A percentile compares a stretch with the other conserved stretches of the same genome.
These are phyloP conservation scores for Dalbergia cochinchinensis DNA, from an alignment of 306 rosid species.

Conservation along the genomic window DNA sequence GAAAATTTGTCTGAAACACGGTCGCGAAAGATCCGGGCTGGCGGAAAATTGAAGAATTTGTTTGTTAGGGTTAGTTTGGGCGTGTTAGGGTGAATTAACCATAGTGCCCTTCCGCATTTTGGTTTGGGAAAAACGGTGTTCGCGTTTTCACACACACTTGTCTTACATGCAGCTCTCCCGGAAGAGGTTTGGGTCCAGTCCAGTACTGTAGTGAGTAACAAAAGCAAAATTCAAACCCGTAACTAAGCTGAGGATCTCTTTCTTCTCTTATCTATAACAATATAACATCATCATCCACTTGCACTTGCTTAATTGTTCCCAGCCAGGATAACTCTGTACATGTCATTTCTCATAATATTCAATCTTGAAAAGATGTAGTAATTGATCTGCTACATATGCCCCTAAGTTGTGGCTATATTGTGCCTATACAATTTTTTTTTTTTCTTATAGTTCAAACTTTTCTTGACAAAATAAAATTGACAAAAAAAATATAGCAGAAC, in stretches of 20 bases:
- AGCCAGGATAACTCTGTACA: too few relatives aligned
- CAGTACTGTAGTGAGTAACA: not conserved
- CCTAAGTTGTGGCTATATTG: too few relatives aligned
- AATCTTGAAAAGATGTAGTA: too few relatives aligned
- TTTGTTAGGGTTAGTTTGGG: constrained; percentile 53
- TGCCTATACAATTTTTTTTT: too few relatives aligned
- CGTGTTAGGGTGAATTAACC: not conserved
- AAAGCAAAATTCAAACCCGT: constrained; percentile 7
- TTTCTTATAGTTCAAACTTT: too few relatives aligned
- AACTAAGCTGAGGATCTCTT: not conserved
- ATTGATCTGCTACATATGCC: too few relatives aligned
- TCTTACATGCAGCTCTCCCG: constrained; percentile 76
- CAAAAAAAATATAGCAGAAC: too few relatives aligned
- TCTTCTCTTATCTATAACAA: not conserved
- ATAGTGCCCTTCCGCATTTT: constrained; percentile 14
- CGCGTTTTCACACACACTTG: constrained; percentile 68
- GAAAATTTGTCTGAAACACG: constrained; percentile 83
- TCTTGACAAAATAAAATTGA: too few relatives aligned
- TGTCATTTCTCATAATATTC: too few relatives aligned
- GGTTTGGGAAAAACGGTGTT: constrained; percentile 8
- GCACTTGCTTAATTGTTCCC: too few relatives aligned
- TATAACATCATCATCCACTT: not conserved
- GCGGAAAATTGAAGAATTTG: constrained; percentile 59
- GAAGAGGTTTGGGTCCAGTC: constrained; percentile 33
- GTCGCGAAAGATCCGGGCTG: constrained; percentile 90